A percentile compares a stretch with the other conserved stretches of the same genome.
Conservation (phyloP, 129 eudicot species). For the Tagetes patula region DNA sequence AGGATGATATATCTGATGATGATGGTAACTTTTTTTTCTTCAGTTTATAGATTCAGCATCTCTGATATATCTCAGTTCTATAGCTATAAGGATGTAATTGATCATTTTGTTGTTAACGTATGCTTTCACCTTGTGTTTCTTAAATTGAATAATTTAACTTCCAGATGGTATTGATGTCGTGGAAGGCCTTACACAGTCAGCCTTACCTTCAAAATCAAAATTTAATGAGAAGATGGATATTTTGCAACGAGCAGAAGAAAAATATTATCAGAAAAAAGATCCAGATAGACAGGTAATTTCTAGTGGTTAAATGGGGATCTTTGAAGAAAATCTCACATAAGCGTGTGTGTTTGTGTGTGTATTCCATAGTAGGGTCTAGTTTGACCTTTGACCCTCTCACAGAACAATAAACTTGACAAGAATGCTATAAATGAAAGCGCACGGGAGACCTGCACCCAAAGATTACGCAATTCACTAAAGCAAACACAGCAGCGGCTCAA, state of each 20-base stretch:
- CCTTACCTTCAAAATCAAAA: constrained; percentile 43
- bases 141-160: constrained; percentile 16
- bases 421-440: constrained; percentile 55
- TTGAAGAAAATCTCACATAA: background rate
- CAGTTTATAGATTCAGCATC: background rate
- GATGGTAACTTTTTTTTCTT: constrained; percentile 51
- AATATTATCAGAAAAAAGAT: constrained; percentile 49
- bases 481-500: constrained; percentile 56
- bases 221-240: constrained; percentile 59
- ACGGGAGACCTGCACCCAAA: constrained; percentile 73
- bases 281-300: constrained; percentile 50
- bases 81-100: background rate
- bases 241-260: constrained; percentile 88
- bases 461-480: constrained; percentile 60
- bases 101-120: background rate
- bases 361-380: constrained; percentile 5
- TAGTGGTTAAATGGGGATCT: background rate
- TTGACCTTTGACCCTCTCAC: constrained; percentile 30
- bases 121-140: constrained; percentile 10
- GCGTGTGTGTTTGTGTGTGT: background rate
- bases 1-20: constrained; percentile 87
- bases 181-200: constrained; percentile 43
- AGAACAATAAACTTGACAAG: constrained; percentile 62
- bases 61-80: background rate
- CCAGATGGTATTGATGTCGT: constrained; percentile 50